A percentile compares a stretch with the other conserved stretches of the same genome.
These are phyloP conservation scores for Dendrobium huoshanense DNA, from an alignment of 106 monocot genomes.

Conservation along the genomic window DNA sequence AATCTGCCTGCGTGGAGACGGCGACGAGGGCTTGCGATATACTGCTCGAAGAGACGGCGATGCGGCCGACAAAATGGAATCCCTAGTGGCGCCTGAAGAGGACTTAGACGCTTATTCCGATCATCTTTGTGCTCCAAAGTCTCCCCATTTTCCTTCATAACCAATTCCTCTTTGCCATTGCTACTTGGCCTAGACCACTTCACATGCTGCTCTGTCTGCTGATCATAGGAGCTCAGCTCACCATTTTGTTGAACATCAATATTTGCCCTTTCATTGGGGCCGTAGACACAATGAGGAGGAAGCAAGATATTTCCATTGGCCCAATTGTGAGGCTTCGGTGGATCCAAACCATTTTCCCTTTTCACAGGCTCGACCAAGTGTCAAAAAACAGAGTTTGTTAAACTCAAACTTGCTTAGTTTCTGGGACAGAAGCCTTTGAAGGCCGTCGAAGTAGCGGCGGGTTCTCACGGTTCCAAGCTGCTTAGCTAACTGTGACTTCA, in stretches of 20 bases:
- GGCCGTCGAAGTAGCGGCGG: conserved; percentile 28
- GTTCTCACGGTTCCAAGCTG: conserved; percentile 31
- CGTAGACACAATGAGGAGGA: conserved; percentile 27
- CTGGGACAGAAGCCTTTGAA: conserved; percentile 34
- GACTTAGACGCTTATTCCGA: conserved; percentile 12
- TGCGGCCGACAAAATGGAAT: conserved; percentile 46
- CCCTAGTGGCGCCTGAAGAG: conserved; percentile 76
- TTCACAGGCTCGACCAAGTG: conserved; percentile 21
- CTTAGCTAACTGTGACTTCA: conserved; percentile 37
- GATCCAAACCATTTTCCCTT: conserved; percentile 5
- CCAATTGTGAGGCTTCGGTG: conserved; percentile 8
- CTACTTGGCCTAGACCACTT: conserved; percentile 22
- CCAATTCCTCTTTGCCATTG: conserved; percentile 4
- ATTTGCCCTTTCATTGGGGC: conserved; percentile 43
- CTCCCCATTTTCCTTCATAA: conserved; percentile 9
- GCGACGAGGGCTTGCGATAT: too few relatives aligned
- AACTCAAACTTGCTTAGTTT: conserved; percentile 49
- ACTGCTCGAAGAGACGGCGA: too few relatives aligned
- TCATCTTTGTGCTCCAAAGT: conserved; percentile 11
- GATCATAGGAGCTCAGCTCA: conserved; percentile 26
- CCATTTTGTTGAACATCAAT: conserved; percentile 24
- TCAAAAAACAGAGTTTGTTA: conserved; percentile 38
- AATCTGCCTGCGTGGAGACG: too few relatives aligned
- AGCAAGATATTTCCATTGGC: conserved; percentile 47
- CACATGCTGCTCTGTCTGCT: conserved; percentile 13